Conservation (phyloP, 208 protist genomes). For the Strigomonas oncopelti region DNA sequence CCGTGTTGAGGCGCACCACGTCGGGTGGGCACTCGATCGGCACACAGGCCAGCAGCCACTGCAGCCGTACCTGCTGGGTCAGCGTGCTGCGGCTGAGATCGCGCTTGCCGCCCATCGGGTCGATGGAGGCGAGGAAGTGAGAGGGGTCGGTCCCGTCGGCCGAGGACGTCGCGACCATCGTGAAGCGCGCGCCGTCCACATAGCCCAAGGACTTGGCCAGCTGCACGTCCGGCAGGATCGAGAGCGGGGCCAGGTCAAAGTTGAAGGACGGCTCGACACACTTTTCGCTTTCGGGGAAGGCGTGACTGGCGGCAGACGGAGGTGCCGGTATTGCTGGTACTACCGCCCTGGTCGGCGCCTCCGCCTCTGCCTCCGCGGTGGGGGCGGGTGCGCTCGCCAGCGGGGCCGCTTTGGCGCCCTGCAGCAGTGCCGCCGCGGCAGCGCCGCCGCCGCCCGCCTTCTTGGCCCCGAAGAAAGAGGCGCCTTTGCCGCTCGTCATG, state of each 20-base stretch:
- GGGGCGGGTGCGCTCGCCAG: not conserved
- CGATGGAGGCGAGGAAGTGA: not conserved
- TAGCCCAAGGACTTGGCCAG: slow-evolving; percentile 33
- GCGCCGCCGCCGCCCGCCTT: slow-evolving; percentile 12
- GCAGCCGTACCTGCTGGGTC: slow-evolving; percentile 60
- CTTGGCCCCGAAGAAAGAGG: slow-evolving; percentile 61
- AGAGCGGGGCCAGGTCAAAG: slow-evolving; percentile 25
- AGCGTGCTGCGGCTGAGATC: slow-evolving; percentile 18
- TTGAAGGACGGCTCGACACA: slow-evolving; percentile 11
- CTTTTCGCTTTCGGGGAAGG: too few species aligned
- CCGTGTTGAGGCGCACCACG: not conserved
- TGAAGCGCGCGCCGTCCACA: slow-evolving; percentile 44
- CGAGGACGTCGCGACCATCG: too few species aligned
- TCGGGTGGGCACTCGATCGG: not conserved
- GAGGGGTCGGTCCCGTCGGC: too few species aligned
- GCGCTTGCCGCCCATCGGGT: not conserved
- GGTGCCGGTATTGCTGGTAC: too few species aligned
- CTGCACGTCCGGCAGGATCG: slow-evolving; percentile 24
- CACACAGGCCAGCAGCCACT: slow-evolving; percentile 30
- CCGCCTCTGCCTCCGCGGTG: not conserved
- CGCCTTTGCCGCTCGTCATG: slow-evolving; percentile 24
- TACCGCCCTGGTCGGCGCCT: not conserved
- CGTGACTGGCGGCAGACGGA: too few species aligned
- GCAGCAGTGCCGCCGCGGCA: slow-evolving; percentile 47
- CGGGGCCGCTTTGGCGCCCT: slow-evolving; percentile 10